A percentile compares a stretch with the other conserved stretches of the same genome.
phyloP scores from a whole-genome alignment of 2,329 filamentous ascomycete species.

The Fusarium tupiense region DNA sequence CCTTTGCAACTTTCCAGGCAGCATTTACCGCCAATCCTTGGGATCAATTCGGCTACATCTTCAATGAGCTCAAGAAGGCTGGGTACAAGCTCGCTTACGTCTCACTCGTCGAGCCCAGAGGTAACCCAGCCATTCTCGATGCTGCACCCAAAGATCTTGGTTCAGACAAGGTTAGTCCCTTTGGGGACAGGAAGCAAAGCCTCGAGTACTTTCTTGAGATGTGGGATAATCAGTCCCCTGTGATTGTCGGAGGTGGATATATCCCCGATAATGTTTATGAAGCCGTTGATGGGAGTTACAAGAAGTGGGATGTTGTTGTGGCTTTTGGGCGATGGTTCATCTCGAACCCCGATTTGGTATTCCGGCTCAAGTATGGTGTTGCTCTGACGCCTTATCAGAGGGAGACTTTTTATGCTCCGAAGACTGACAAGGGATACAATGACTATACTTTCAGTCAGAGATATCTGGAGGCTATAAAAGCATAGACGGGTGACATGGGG shows the following conservation, averaged over 20 bases:
- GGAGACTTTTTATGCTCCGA: conserved; percentile 51
- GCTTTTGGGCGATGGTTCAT: conserved; percentile 50
- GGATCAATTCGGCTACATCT: conserved; percentile 44
- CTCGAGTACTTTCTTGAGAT: conserved; percentile 46
- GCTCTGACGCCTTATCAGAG: conserved; percentile 51
- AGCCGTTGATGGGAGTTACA: conserved; percentile 39
- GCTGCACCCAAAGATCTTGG: conserved; percentile 34
- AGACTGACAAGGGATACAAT: conserved; percentile 42
- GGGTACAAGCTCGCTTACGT: conserved; percentile 48
- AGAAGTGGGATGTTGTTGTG: conserved; percentile 42
- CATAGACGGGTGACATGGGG: fast-evolving
- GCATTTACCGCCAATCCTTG: conserved; percentile 42
- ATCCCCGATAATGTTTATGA: conserved; percentile 36
- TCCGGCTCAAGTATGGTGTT: conserved; percentile 51
- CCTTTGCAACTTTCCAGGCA: conserved; percentile 53
- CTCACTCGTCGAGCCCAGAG: conserved; percentile 50
- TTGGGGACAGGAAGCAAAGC: conserved; percentile 45
- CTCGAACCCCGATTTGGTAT: conserved; percentile 51
- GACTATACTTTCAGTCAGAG: conserved; percentile 45
- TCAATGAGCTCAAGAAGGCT: conserved; percentile 40
- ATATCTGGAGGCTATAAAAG: not conserved
- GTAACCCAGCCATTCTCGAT: conserved; percentile 45
- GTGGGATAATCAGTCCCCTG: conserved; percentile 47
- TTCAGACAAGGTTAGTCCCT: conserved; percentile 5
- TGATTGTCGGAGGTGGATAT: conserved; percentile 48